Evolutionary conservation across 2,329 filamentous ascomycete species (phyloP).

Genomic region (Apiospora phragmitis): DNA sequence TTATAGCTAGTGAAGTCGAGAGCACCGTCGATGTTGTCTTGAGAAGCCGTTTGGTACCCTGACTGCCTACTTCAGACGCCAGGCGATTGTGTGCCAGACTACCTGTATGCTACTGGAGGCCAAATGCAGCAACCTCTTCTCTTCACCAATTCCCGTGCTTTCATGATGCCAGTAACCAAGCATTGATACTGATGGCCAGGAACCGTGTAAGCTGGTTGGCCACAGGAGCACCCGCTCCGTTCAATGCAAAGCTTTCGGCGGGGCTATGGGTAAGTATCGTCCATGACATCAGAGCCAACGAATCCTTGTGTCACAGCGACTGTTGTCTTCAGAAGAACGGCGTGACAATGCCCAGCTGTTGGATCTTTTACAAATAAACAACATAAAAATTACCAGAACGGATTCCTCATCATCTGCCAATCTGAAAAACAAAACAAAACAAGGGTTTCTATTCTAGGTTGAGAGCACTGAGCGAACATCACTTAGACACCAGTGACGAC

Average conservation of each 20-base stretch:
- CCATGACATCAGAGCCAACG: background rate
- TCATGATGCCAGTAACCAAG: too few relatives aligned
- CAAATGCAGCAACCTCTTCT: background rate
- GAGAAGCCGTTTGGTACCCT: background rate
- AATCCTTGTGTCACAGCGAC: background rate
- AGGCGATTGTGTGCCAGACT: too few relatives aligned
- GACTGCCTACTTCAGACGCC: background rate
- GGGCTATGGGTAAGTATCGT: background rate
- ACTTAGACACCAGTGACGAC: background rate
- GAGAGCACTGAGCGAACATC: too few relatives aligned
- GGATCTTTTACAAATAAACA: background rate
- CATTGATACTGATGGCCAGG: too few relatives aligned
- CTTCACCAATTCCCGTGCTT: background rate
- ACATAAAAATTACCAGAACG: background rate
- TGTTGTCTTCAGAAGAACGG: background rate
- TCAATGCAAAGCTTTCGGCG: background rate
- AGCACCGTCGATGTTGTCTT: background rate
- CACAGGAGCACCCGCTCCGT: background rate
- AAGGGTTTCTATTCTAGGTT: too few relatives aligned
- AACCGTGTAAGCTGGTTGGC: background rate
- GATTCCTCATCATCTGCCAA: background rate
- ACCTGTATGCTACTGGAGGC: too few relatives aligned
- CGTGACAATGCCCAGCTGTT: background rate
- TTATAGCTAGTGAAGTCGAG: too few relatives aligned
- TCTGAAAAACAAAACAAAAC: background rate